Percentiles rank a stretch among this genome's conserved stretches.
These are phyloP conservation scores for Alternaria gaisen DNA, from an alignment of 2,329 filamentous ascomycete species.

Conservation along the genomic window DNA sequence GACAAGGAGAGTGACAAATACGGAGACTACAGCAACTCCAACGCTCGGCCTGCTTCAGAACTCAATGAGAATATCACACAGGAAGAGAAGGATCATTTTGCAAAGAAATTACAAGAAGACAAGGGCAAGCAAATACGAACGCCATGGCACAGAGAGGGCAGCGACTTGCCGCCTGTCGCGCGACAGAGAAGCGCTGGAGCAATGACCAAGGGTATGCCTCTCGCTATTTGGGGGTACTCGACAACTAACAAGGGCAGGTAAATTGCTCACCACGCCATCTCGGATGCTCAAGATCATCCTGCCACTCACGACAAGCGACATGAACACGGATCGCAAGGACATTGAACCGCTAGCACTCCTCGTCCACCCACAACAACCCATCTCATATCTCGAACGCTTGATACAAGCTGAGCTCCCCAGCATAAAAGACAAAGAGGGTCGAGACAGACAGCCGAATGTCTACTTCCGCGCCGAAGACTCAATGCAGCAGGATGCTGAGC, in stretches of 20 bases:
- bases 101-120: constrained; percentile 53
- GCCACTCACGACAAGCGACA: constrained; percentile 71
- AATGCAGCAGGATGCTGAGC: constrained; percentile 64
- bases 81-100: constrained; percentile 58
- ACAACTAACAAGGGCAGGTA: constrained; percentile 60
- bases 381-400: constrained; percentile 87
- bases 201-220: constrained; percentile 68
- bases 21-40: constrained; percentile 42
- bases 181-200: constrained; percentile 61
- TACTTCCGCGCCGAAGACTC: constrained; percentile 83
- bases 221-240: neutral
- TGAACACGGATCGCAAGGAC: constrained; percentile 68
- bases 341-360: constrained; percentile 87
- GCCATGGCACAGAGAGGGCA: constrained; percentile 72
- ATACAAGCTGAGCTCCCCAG: constrained; percentile 87
- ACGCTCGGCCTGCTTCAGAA: constrained; percentile 50
- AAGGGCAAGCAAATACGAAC: constrained; percentile 67
- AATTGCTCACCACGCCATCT: constrained; percentile 81
- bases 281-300: constrained; percentile 82
- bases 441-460: constrained; percentile 75
- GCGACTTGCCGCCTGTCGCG: constrained; percentile 65
- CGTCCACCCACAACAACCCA: constrained; percentile 86
- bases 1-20: constrained; percentile 23
- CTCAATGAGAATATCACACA: constrained; percentile 56
- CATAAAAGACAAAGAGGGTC: constrained; percentile 67